Percentiles rank a stretch among this genome's conserved stretches.
Conservation (phyloP, 1,284 basidiomycete genomes). For the Ustilago vetiveriae region DNA sequence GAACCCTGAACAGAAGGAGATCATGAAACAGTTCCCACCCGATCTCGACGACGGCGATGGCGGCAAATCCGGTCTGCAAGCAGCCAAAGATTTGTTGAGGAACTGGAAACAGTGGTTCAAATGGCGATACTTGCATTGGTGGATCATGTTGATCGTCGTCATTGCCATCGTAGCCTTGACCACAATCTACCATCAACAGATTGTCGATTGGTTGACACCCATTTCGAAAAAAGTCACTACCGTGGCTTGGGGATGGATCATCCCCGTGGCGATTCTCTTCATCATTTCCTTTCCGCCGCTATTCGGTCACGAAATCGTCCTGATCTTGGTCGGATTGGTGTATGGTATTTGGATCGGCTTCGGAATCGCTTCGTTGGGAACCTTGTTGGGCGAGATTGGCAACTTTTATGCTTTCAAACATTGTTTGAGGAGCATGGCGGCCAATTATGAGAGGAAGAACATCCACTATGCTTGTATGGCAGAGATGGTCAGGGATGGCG, state of each 20-base stretch:
- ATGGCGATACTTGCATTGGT: slow-evolving; percentile 68
- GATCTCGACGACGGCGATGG: slow-evolving; percentile 58
- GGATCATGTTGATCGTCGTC: slow-evolving; percentile 66
- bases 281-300: slow-evolving; percentile 71
- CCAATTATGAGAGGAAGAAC: slow-evolving; percentile 77
- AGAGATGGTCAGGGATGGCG: slow-evolving; percentile 79
- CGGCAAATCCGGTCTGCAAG: slow-evolving; percentile 35
- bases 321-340: slow-evolving; percentile 79
- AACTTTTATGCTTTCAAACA: slow-evolving; percentile 73
- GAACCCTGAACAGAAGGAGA: slow-evolving; percentile 50
- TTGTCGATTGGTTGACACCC: slow-evolving; percentile 76
- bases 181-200: slow-evolving; percentile 75
- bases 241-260: slow-evolving; percentile 76
- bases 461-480: slow-evolving; percentile 81
- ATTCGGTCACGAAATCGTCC: slow-evolving; percentile 81
- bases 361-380: slow-evolving; percentile 55
- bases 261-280: slow-evolving; percentile 82
- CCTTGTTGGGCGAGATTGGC: slow-evolving; percentile 60
- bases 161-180: slow-evolving; percentile 73
- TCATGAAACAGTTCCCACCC: slow-evolving; percentile 56
- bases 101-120: slow-evolving; percentile 53
- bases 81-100: slow-evolving; percentile 27
- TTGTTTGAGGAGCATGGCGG: slow-evolving; percentile 74
- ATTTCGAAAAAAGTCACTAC: slow-evolving; percentile 75
- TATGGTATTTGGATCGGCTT: slow-evolving; percentile 65